phyloP scores from a whole-genome alignment of 306 rosid species.

The Oxytropis ochrocephala region DNA sequence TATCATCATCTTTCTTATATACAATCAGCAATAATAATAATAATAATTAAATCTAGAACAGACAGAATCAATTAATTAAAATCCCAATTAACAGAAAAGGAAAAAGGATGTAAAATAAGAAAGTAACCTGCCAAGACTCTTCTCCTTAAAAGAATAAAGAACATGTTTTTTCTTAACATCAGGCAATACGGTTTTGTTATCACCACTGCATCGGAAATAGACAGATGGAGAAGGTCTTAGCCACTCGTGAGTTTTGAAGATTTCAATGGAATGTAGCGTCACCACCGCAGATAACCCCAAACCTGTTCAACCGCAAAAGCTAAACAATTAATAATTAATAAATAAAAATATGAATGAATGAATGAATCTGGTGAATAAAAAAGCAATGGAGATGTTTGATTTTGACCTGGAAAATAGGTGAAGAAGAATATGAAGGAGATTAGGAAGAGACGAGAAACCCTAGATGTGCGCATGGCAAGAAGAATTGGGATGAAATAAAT shows the following conservation, averaged over 20 bases:
- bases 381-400: neutral
- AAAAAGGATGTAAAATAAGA: neutral
- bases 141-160: slow-evolving; percentile 54
- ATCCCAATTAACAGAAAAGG: neutral
- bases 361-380: neutral
- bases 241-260: slow-evolving; percentile 70
- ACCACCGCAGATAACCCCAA: slow-evolving; percentile 50
- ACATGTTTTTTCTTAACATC: slow-evolving; percentile 52
- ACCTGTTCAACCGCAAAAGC: slow-evolving; percentile 32
- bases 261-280: slow-evolving; percentile 61
- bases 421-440: slow-evolving; percentile 32
- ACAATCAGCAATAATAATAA: neutral
- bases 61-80: neutral
- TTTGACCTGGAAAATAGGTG: slow-evolving; percentile 18
- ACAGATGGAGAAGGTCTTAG: slow-evolving; percentile 46
- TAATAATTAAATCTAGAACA: neutral
- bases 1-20: neutral
- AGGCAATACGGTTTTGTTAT: slow-evolving; percentile 58
- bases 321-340: neutral
- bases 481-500: neutral
- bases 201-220: slow-evolving; percentile 68
- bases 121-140: slow-evolving; percentile 94
- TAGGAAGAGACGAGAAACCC: slow-evolving; percentile 29
- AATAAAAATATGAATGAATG: too few relatives aligned
- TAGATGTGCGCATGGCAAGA: slow-evolving; percentile 35